These are phyloP conservation scores for Bacidia gigantensis DNA, from an alignment of 495 filamentous ascomycete species.

Conservation along the genomic window DNA sequence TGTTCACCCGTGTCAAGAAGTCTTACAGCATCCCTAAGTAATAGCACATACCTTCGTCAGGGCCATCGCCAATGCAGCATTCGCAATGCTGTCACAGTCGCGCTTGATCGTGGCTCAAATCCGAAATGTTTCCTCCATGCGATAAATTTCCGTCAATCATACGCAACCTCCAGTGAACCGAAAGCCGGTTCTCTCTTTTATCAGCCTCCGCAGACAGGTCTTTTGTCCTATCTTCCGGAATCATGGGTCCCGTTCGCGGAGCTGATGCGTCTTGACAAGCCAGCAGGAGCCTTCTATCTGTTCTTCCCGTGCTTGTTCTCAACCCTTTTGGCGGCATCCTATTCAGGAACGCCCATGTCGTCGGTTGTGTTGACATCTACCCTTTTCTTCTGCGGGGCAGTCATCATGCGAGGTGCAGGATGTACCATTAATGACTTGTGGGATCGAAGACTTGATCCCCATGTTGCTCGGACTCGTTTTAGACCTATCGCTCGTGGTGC, in stretches of 20 bases:
- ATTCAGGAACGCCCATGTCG: constrained; percentile 38
- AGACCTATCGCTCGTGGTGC: constrained; percentile 84
- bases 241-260: constrained; percentile 89
- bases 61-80: too few relatives aligned
- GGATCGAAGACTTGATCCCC: constrained; percentile 85
- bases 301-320: constrained; percentile 93
- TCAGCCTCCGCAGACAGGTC: constrained; percentile 53
- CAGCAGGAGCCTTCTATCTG: constrained; percentile 86
- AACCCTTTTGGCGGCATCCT: constrained; percentile 51
- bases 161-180: not conserved
- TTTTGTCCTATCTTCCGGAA: constrained; percentile 61
- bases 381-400: constrained; percentile 74
- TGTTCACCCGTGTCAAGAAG: too few relatives aligned
- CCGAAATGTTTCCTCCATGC: not conserved
- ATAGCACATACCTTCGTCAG: too few relatives aligned
- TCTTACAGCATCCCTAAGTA: too few relatives aligned
- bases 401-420: constrained; percentile 96
- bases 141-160: not conserved
- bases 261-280: constrained; percentile 84
- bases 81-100: too few relatives aligned
- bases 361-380: constrained; percentile 47
- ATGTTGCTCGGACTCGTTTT: constrained; percentile 74
- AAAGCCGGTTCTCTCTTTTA: constrained; percentile 31
- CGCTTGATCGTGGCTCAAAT: not conserved
- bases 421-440: constrained; percentile 97